Base-by-base conservation (phyloP, 129 eudicot species). In the Kitagawia praeruptora region DNA sequence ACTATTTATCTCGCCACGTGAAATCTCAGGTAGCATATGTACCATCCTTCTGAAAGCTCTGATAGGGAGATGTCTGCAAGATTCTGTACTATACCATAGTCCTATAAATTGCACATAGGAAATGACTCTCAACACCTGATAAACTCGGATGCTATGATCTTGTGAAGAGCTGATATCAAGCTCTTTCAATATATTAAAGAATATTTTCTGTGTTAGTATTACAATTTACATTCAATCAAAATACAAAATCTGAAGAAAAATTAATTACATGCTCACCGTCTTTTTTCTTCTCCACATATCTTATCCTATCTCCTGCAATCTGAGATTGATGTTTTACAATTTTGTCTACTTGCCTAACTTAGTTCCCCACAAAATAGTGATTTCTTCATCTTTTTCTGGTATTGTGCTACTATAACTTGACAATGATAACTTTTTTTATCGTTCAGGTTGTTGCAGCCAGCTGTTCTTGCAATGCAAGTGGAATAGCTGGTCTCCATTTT, bases 401-500 rank as follows among this genome's bases (percentile, higher is more conserved):
- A 31, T 67, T 19, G 41, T 3, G 5, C 69, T 28, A 28, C 41
- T 31, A 67, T 67, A 15, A 67, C 73, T 5, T 15, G 73, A 67
- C 73, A 67, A 31, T 5, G 73, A 67, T 31, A 31, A 12, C 3
- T 31, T 3, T 66, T 13, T 40, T 31, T 13, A 67, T 14, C 71
- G 4, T 31, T 67, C 73, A 67, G 63, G 86, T 78, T 80, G 84
- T 78, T 61, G 82, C 45, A 37, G 53, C 81, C 79, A 53, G 82
- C 79, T 82, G 83, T 66, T 91, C 93, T 87, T 94, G 93, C 87
- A 95, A 75, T 12, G 92, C 87, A 61, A 86, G 89, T 1, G 98
- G 98, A 86, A 92, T 61, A 34, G 88, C 92, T 4, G 98, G 98
- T 87, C 97, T 90, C 98, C 98, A 95, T 38, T 88, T 81, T 4